A percentile compares a stretch with the other conserved stretches of the same genome.
Evolutionary conservation across 2,329 filamentous ascomycete genomes (phyloP).

Genomic region (Tolypocladium pustulatum): DNA sequence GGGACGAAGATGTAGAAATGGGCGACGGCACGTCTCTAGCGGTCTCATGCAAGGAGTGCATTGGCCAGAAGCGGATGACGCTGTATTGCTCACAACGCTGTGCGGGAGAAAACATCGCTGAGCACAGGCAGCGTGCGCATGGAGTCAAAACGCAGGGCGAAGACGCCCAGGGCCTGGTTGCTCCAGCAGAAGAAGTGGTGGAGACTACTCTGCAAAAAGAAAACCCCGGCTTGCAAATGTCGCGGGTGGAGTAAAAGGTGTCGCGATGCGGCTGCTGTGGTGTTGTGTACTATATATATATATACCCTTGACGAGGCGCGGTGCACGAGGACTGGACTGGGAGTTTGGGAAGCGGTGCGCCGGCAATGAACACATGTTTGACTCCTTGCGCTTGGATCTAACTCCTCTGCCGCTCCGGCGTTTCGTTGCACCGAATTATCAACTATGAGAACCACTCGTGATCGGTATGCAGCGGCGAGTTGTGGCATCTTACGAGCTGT

Average conservation of each 20-base stretch:
- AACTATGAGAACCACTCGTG: too few relatives aligned
- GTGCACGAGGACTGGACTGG: not conserved
- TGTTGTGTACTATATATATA: not conserved
- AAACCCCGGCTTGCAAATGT: conserved; percentile 22
- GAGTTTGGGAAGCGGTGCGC: not conserved
- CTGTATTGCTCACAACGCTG: conserved; percentile 33
- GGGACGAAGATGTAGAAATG: conserved; percentile 30
- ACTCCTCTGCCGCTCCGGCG: not conserved
- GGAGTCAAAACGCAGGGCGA: conserved; percentile 14
- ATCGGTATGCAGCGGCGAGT: not conserved
- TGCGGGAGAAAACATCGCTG: conserved; percentile 28
- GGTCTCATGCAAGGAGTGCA: conserved; percentile 31
- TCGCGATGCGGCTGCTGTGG: not conserved
- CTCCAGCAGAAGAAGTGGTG: conserved; percentile 7
- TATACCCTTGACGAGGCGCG: not conserved
- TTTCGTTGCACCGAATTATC: too few relatives aligned
- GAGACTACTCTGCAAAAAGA: conserved; percentile 16
- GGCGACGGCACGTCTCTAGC: conserved; percentile 15
- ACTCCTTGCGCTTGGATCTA: not conserved
- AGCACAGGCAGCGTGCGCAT: conserved; percentile 24
- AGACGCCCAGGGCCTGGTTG: conserved; percentile 2
- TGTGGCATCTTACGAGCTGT: not conserved
- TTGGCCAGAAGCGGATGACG: conserved; percentile 23
- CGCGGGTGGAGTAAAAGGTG: conserved; percentile 5
- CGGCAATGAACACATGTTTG: not conserved